Evolutionary conservation across 257 asterid genomes (phyloP).

Genomic region (Nicotiana paniculata): DNA sequence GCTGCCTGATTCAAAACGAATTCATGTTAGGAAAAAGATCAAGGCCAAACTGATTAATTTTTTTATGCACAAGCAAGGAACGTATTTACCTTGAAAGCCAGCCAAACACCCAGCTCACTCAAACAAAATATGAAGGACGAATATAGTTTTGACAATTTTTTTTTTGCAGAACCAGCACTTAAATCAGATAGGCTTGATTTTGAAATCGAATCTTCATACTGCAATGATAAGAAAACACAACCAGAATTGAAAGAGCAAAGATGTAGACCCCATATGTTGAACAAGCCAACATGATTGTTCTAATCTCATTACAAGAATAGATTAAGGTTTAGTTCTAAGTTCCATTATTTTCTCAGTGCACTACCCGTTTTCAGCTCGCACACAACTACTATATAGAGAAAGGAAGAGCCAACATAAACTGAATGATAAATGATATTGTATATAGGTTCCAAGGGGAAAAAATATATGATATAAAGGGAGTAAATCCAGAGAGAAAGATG

Average conservation of each 20-base stretch:
- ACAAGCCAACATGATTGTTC: background rate
- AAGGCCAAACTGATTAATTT: background rate
- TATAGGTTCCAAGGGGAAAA: background rate
- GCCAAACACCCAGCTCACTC: slow-evolving; percentile 66
- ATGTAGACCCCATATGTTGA: background rate
- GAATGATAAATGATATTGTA: background rate
- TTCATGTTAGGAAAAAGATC: background rate
- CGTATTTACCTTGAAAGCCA: slow-evolving; percentile 59
- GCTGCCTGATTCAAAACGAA: slow-evolving; percentile 50
- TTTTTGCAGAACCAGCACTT: slow-evolving; percentile 31
- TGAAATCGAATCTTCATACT: slow-evolving; percentile 34
- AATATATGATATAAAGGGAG: background rate
- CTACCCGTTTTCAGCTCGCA: background rate
- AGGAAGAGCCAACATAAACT: background rate
- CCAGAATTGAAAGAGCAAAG: slow-evolving; percentile 4
- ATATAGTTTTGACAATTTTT: slow-evolving; percentile 31
- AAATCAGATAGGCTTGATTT: slow-evolving; percentile 22
- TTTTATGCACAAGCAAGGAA: background rate
- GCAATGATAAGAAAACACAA: slow-evolving; percentile 21
- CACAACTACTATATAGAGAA: background rate
- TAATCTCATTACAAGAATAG: background rate
- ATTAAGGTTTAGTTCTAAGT: background rate
- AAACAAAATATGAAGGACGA: slow-evolving; percentile 48
- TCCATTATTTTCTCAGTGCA: background rate
- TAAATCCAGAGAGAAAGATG: background rate